Conservation (phyloP, 768 basidiomycete genomes). For the Boletellus ananas region DNA sequence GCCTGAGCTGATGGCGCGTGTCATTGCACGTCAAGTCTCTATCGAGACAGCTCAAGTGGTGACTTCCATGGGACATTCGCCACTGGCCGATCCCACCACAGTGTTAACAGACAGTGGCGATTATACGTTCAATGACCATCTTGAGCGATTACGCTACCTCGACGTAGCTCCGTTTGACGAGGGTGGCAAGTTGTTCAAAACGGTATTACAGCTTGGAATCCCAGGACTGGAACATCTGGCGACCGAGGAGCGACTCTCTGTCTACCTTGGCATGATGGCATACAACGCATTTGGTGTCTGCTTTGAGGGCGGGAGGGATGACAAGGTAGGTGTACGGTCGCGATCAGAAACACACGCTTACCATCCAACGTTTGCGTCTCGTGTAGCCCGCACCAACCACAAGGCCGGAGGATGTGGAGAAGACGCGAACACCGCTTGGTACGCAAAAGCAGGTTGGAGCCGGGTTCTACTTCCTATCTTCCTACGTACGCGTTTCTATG, state of each 20-base stretch:
- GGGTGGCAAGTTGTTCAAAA: conserved; percentile 47
- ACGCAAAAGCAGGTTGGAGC: conserved; percentile 73
- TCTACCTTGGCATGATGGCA: conserved; percentile 62
- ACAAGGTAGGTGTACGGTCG: conserved; percentile 49
- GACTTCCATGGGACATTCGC: conserved; percentile 17
- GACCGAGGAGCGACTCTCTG: conserved; percentile 57
- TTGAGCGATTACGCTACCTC: conserved; percentile 70
- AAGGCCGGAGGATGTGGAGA: conserved; percentile 69
- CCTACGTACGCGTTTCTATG: conserved; percentile 47
- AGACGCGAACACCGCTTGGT: conserved; percentile 73
- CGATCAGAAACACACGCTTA: background rate
- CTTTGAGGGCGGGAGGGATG: conserved; percentile 60
- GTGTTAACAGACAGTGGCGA: conserved; percentile 42
- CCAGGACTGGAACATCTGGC: conserved; percentile 73
- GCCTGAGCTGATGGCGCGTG: conserved; percentile 62
- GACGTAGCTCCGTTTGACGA: conserved; percentile 48
- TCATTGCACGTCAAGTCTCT: conserved; percentile 69
- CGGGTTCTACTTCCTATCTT: conserved; percentile 72
- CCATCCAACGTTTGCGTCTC: background rate
- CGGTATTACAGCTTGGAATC: conserved; percentile 56
- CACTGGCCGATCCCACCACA: conserved; percentile 11
- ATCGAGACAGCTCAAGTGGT: conserved; percentile 59
- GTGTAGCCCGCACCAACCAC: conserved; percentile 47
- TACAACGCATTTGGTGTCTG: conserved; percentile 79
- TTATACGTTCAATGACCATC: conserved; percentile 70